Evolutionary conservation across 768 basidiomycete genomes (phyloP), one percentile per base, ranked within the genome.

Genomic region (Lactarius sp.): DNA sequence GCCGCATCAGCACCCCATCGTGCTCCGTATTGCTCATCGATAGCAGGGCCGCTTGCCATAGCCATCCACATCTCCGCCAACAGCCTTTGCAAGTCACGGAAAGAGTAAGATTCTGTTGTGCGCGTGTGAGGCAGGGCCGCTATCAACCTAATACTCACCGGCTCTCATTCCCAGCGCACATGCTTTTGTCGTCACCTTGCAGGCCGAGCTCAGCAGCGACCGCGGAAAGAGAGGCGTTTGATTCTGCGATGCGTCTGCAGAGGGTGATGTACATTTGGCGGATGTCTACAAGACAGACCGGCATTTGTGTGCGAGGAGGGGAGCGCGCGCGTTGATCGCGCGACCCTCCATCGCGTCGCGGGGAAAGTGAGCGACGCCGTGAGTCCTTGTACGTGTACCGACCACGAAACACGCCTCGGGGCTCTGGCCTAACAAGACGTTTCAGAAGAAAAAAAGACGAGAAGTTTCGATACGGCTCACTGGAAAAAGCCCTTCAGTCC

Each of bases 121-220:
- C 31, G 18, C 4, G 9, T 20, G 9, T 16, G 12, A 10, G 27
- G 16, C 18, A 37, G 37, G 39, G 18, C 14, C 22, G 34, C 27
- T 27, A 7, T 9, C 2, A 10, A 46, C 18, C 22, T 12, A 13
- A 49, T 39, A 31, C 67, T 56, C 47, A 68, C 67, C 61, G 57
- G 46, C 65, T 67, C 31, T 68, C 68, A 36, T 68, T 68, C 51
- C 68, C 68, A 4, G 68, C 68, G 49, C 62, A 67, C 59, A 61
- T 67, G 41, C 27, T 51, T 44, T 67, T 55, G 13, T 50, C 47
- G 37, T 64, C 52, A 18, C 41, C 46, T 6, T 31, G 34, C 4
- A 67, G 51, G 6, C 62, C 68, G 33, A 68, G 62, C 39, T 47
- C 65, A 12, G 50, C 49, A 37, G 65, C 67, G 27, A 53, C 31